A percentile compares a stretch with the other conserved stretches of the same genome.
phyloP scores from a whole-genome alignment of 2,329 filamentous ascomycete species.

The Bimuria novae-zelandiae region DNA sequence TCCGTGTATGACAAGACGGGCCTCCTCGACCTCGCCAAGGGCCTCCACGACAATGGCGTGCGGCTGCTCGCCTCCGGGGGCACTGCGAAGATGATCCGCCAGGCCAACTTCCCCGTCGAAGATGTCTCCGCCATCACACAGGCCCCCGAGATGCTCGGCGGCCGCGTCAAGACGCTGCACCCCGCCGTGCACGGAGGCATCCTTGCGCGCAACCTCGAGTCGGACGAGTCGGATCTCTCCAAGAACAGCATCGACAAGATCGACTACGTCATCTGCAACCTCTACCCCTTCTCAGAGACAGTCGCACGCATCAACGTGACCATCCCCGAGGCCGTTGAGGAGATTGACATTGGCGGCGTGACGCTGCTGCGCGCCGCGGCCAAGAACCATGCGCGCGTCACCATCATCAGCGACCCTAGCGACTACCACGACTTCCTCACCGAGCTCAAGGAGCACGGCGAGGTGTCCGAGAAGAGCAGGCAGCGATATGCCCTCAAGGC shows the following conservation, averaged over 20 bases:
- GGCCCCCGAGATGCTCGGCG: constrained; percentile 94
- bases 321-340: constrained; percentile 93
- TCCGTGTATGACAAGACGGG: constrained; percentile 99
- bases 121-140: constrained; percentile 95
- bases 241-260: constrained; percentile 49
- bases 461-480: constrained; percentile 82
- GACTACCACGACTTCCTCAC: constrained; percentile 95
- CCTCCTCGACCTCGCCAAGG: constrained; percentile 46
- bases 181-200: constrained; percentile 85
- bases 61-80: constrained; percentile 88
- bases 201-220: constrained; percentile 89
- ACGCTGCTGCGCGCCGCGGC: constrained; percentile 94
- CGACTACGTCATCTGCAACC: constrained; percentile 75
- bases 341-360: constrained; percentile 96
- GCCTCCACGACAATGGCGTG: constrained; percentile 43
- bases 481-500: constrained; percentile 94
- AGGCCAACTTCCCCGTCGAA: constrained; percentile 95
- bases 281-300: constrained; percentile 99
- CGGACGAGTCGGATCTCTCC: constrained; percentile 92
- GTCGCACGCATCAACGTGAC: constrained; percentile 97
- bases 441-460: constrained; percentile 79
- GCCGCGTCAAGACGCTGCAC: constrained; percentile 93
- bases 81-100: constrained; percentile 93
- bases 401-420: constrained; percentile 89
- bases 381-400: constrained; percentile 96